These are phyloP conservation scores for Coemansia sp. DNA, from an alignment of 192 early-diverging fungal species.

Conservation along the genomic window DNA sequence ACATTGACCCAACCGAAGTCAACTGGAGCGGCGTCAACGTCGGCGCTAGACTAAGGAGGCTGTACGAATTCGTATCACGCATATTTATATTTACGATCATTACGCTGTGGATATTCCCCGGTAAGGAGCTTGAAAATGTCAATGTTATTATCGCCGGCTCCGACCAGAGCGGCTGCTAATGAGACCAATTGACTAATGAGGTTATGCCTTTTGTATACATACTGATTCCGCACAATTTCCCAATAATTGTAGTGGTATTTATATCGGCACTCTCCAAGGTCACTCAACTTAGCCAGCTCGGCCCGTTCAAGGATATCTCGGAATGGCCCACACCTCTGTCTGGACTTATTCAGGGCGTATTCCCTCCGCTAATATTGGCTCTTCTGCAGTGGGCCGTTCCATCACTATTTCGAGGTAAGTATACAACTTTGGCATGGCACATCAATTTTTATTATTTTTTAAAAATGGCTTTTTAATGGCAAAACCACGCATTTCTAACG, in stretches of 20 bases:
- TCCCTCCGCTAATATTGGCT: constrained; percentile 16
- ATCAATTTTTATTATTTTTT: not conserved
- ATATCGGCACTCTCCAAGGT: constrained; percentile 15
- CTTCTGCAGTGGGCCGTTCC: constrained; percentile 9
- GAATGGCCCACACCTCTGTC: constrained; percentile 14
- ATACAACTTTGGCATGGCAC: not conserved
- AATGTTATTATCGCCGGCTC: not conserved
- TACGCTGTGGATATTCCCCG: constrained; percentile 5
- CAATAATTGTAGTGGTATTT: constrained; percentile 7
- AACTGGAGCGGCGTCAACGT: constrained; percentile 13
- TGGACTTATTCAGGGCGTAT: constrained; percentile 17
- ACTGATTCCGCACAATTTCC: not conserved
- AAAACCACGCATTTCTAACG: not conserved
- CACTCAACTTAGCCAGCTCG: constrained; percentile 4
- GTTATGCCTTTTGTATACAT: not conserved
- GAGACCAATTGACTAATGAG: not conserved
- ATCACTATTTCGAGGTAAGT: not conserved
- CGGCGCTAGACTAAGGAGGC: not conserved
- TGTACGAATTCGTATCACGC: not conserved
- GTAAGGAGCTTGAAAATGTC: not conserved
- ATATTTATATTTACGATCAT: constrained; percentile 3
- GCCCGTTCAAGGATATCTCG: constrained; percentile 10
- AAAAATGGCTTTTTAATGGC: not conserved
- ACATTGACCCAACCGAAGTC: constrained; percentile 9
- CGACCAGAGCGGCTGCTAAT: not conserved